These are phyloP conservation scores for Trichosanthes cucumerina DNA, from an alignment of 306 rosid species.

Conservation along the genomic window DNA sequence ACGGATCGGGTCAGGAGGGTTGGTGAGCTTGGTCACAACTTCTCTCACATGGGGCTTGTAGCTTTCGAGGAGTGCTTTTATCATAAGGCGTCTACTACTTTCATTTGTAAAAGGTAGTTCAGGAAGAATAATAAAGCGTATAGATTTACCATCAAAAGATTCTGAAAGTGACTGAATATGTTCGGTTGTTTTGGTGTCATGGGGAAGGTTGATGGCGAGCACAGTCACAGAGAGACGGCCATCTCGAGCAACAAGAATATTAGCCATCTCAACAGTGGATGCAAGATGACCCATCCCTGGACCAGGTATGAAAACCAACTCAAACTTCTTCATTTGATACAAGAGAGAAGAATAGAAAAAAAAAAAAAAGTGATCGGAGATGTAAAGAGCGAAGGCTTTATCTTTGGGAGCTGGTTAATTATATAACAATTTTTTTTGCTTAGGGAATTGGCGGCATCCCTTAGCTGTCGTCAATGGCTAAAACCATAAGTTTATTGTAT, in stretches of 20 bases:
- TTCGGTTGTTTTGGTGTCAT: background rate
- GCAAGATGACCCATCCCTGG: slow-evolving; percentile 26
- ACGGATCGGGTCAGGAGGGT: background rate
- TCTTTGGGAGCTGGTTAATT: too few species aligned
- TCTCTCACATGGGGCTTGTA: background rate
- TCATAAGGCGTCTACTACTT: too few species aligned
- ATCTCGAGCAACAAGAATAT: slow-evolving; percentile 28
- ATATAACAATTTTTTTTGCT: too few species aligned
- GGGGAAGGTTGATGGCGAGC: background rate
- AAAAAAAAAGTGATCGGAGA: too few species aligned
- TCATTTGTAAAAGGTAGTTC: too few species aligned
- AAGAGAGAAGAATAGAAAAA: background rate
- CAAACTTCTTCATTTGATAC: slow-evolving; percentile 12
- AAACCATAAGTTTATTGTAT: too few species aligned
- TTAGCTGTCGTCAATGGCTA: too few species aligned
- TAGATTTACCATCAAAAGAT: slow-evolving; percentile 4
- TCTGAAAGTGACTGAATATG: slow-evolving; percentile 9
- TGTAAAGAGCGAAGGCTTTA: too few species aligned
- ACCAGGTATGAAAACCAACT: slow-evolving; percentile 14
- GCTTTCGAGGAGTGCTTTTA: too few species aligned
- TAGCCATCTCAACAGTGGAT: slow-evolving; percentile 15
- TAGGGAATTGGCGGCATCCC: too few species aligned
- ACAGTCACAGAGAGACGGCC: slow-evolving; percentile 18
- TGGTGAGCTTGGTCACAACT: background rate
- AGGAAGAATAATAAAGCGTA: slow-evolving; percentile 13